phyloP scores from a whole-genome alignment of 164 flowering plant genomes.

The Nymphaea thermarum region DNA sequence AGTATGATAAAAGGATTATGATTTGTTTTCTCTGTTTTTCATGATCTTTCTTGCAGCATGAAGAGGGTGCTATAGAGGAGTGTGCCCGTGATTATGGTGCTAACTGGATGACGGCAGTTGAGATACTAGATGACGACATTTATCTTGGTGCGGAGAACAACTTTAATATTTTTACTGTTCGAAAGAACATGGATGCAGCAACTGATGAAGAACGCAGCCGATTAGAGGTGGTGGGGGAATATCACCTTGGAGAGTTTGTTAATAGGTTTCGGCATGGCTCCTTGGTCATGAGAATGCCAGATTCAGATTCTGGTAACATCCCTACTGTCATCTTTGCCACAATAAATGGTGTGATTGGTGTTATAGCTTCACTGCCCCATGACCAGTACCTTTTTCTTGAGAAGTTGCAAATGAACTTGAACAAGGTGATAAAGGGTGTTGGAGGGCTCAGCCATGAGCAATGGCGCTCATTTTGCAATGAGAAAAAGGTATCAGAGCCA shows the following conservation, averaged over 20 bases:
- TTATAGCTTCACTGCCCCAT: conserved; percentile 81
- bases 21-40: neutral
- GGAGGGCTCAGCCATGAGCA: conserved; percentile 96
- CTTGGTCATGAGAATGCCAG: conserved; percentile 89
- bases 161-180: conserved; percentile 76
- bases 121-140: conserved; percentile 85
- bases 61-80: conserved; percentile 97
- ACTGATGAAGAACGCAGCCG: conserved; percentile 95
- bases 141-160: conserved; percentile 92
- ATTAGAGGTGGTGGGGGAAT: conserved; percentile 86
- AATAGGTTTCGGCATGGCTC: conserved; percentile 91
- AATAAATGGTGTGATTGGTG: conserved; percentile 83
- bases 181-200: conserved; percentile 92
- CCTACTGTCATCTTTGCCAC: conserved; percentile 91
- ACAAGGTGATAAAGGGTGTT: conserved; percentile 86
- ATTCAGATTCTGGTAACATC: conserved; percentile 88
- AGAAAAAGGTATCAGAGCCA: conserved; percentile 77
- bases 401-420: conserved; percentile 67
- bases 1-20: no score
- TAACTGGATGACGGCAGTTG: conserved; percentile 97
- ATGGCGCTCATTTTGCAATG: conserved; percentile 89
- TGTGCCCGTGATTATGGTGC: conserved; percentile 95
- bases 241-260: conserved; percentile 90
- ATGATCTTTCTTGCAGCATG: conserved; percentile 41
- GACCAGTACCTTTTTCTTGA: conserved; percentile 76